Conservation (phyloP, 371 early-diverging fungal genomes). For the Mucor velutinosus region DNA sequence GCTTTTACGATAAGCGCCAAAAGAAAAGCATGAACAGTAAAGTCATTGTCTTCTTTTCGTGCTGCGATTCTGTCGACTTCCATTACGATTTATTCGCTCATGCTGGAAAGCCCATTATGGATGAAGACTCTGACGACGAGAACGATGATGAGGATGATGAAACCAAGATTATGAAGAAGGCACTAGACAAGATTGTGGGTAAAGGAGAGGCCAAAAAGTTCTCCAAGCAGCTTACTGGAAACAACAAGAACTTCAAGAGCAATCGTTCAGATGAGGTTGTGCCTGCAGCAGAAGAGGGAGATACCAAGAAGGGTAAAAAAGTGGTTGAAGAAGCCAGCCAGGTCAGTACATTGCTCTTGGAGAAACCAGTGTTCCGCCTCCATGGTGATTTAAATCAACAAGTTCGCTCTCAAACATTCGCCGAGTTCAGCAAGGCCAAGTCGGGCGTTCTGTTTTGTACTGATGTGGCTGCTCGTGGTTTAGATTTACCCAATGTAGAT, state of each 20-base stretch:
- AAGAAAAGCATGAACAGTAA: constrained; percentile 54
- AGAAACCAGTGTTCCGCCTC: constrained; percentile 74
- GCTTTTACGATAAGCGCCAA: constrained; percentile 46
- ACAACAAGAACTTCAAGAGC: constrained; percentile 23
- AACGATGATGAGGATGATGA: constrained; percentile 44
- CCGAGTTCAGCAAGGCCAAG: constrained; percentile 66
- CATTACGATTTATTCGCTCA: constrained; percentile 76
- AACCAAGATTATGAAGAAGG: constrained; percentile 30
- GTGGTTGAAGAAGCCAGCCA: constrained; percentile 31
- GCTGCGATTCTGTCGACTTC: constrained; percentile 93
- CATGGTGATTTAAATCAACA: constrained; percentile 90
- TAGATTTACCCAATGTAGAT: constrained; percentile 94
- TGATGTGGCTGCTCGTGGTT: constrained; percentile 98
- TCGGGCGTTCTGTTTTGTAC: constrained; percentile 90
- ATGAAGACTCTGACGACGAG: constrained; percentile 48
- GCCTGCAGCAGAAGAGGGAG: constrained; percentile 19
- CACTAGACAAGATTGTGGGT: constrained; percentile 20
- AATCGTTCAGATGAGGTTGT: constrained; percentile 22
- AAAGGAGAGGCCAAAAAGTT: constrained; percentile 16
- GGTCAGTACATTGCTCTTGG: constrained; percentile 55
- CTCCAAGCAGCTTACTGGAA: constrained; percentile 8
- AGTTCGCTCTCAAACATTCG: constrained; percentile 74
- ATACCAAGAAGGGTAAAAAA: constrained; percentile 24
- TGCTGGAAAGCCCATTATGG: constrained; percentile 47
- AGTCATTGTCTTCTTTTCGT: constrained; percentile 88